Base-by-base conservation (phyloP, 352 stramenopile genomes). In the Halophytophthora polymorphica region DNA sequence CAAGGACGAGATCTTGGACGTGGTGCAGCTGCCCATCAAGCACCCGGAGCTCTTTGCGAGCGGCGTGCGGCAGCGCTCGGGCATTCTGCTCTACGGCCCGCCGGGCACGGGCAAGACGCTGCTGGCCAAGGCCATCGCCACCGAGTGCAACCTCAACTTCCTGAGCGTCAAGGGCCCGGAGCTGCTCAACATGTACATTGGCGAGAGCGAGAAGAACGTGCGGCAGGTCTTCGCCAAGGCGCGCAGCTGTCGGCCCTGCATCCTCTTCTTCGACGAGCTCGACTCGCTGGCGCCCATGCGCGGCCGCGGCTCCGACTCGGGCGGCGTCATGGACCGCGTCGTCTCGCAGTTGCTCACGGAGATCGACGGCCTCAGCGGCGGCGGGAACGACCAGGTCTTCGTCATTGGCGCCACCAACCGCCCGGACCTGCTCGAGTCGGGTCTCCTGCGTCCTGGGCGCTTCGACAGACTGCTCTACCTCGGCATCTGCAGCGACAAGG, bases 181-280 rank as follows among this genome's bases (percentile, higher is more conserved):
- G 65, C 66, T 99, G 36, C 81, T 99, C 34, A 97, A 98, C 68
- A 98, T 96, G 68, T 99, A 98, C 69, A 97, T 99, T 41, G 96
- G 96, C 28, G 96, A 99, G 72, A 98, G 86, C 38, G 96, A 99
- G 71, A 95, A 95, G 33, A 98, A 98, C 57, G 86, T 99, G 21
- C 84, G 96, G 8, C 83, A 93, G 46, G 81, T 98, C 2, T 99
- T 99, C 73, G 78, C 78, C 15, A 96, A 70, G 58, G 83, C 85
- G 19, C 67, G 85, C 17, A 90, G 81, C 54, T 88, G 77, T 45
- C 69, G 78, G 10, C 87, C 89, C 25, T 96, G 85, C 45, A 86
- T 98, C 44, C 58, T 98, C 3, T 97, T 98, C 63, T 97, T 98
- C 42, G 92, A 98, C 60, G 92, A 98, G 50, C 47, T 98, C 6